Base-by-base conservation (phyloP, 257 asterid species). In the Leonotis leonurus region DNA sequence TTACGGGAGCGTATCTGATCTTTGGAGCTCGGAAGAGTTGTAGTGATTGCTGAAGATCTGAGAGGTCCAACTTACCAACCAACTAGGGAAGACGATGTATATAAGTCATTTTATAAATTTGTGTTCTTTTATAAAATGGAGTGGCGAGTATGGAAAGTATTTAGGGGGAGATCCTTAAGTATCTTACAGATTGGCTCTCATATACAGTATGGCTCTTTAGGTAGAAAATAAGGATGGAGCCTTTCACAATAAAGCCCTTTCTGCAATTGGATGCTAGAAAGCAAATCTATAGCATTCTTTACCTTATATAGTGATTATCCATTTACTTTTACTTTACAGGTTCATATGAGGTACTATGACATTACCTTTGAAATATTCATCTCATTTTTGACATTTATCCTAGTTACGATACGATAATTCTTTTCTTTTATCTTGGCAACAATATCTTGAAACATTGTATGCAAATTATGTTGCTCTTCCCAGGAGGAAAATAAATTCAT, bases 21-120 rank as follows among this genome's bases (percentile, higher is more conserved):
- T 90, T 33, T 90, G 97, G 97, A 71, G 85, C 59, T n/a, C 62
- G 7, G 78, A 78, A 46, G 63, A 69, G 56, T 57, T 49, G 33
- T 79, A 55, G 71, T 35, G 37, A 37, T 67, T 49, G 62, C 49
- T 52, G 51, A n/a, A n/a, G n/a, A 68, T 66, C 25, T 2, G 8
- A 16, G 45, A 49, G 25, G 55, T 64, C 62, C 16, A 61, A 64
- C 49, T 29, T 17, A 50, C 22, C 27, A 60, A 72, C 33, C 63
- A 40, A 30, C 32, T 2, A 44, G 56, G 27, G 49, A 48, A 26
- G 43, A 55, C 18, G 40, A 44, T 52, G 77, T 71, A 69, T 13
- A 78, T 74, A 74, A 32, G 17, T 51, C 62, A 29, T 18, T n/a
- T 59, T 35, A 46, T 50, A 54, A 5, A 30, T 32, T 54, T 30